Evolutionary conservation across 352 stramenopile genomes (phyloP).

Genomic region (Pythium scleroteichum): DNA sequence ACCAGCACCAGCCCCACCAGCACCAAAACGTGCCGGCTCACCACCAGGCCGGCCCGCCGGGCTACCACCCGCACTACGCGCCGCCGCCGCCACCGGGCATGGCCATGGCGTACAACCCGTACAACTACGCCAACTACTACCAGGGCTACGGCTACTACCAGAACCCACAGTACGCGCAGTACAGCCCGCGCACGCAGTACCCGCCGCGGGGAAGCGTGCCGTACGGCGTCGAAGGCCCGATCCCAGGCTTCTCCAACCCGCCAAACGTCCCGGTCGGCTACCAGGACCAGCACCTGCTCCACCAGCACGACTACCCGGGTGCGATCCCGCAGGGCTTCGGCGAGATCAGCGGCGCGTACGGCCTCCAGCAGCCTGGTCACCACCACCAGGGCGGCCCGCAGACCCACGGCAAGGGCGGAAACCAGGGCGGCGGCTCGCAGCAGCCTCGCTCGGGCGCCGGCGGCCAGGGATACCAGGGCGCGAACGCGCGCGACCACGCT

Average conservation of each 20-base stretch:
- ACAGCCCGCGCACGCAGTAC: conserved; percentile 86
- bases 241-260: conserved; percentile 79
- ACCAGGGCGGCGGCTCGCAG: conserved; percentile 37
- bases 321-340: conserved; percentile 79
- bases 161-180: conserved; percentile 85
- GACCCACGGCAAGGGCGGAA: conserved; percentile 64
- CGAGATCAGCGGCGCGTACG: conserved; percentile 76
- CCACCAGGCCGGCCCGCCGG: conserved; percentile 66
- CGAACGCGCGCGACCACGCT: conserved; percentile 56
- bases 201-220: conserved; percentile 78
- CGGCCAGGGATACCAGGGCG: conserved; percentile 63
- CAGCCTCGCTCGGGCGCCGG: conserved; percentile 64
- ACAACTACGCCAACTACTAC: conserved; percentile 87
- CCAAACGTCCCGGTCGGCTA: conserved; percentile 75
- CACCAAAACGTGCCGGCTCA: conserved; percentile 59
- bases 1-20: conserved; percentile 36
- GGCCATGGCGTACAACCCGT: conserved; percentile 87
- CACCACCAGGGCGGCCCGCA: conserved; percentile 66
- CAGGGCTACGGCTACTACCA: conserved; percentile 89
- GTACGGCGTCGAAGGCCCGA: conserved; percentile 80
- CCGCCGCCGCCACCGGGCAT: conserved; percentile 84
- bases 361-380: conserved; percentile 52
- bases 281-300: conserved; percentile 84
- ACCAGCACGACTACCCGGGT: conserved; percentile 81
- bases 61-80: conserved; percentile 82